Base-by-base conservation (phyloP, 2,329 filamentous ascomycete genomes). In the Colletotrichum graminicola region DNA sequence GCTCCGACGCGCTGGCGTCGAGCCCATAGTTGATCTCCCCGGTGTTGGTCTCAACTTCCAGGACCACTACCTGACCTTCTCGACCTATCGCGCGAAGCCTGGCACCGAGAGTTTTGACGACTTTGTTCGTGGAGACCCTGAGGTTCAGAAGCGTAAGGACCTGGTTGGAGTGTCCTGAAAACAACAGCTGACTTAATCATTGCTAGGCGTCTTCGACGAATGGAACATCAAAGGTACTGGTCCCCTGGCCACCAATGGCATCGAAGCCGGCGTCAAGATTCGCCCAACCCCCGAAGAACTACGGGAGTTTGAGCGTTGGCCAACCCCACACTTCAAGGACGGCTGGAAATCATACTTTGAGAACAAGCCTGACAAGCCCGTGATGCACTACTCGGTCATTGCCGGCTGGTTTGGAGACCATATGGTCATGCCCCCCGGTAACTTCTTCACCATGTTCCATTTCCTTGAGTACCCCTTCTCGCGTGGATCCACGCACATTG, bases 281-380 rank as follows among this genome's bases (percentile, higher is more conserved):
- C 87, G 93, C 2, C 93, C 93, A 0, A 93, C 88, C 0, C 84
- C 89, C 71, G 82, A 91, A 56, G 93, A 95, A 76, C 85, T 93
- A 23, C 85, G 87, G 62, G 84, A 90, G 76, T 92, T 94, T 80
- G 90, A 92, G 78, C 86, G 80, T 8, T 94, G 93, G 92, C 92
- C 93, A 0, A 93, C 89, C 59, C 89, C 89, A 14, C 90, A 94
- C 64, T 95, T 95, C 84, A 87, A 86, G 56, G 87, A 88, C 8
- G 92, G 92, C 2, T 95, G 92, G 92, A 90, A 95, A 76, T 91
- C 88, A 65, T 95, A 95, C 83, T 95, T 95, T 81, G 92, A 94
- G 84, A 82, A 95, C 78, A 94, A 94, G 84, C 92, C 92, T 1
- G 92, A 95, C 81, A 95, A 95, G 86, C 93, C 93, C 0, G 92